Conservation (phyloP, 108 stramenopile species). For the Cyclotella sp. region DNA sequence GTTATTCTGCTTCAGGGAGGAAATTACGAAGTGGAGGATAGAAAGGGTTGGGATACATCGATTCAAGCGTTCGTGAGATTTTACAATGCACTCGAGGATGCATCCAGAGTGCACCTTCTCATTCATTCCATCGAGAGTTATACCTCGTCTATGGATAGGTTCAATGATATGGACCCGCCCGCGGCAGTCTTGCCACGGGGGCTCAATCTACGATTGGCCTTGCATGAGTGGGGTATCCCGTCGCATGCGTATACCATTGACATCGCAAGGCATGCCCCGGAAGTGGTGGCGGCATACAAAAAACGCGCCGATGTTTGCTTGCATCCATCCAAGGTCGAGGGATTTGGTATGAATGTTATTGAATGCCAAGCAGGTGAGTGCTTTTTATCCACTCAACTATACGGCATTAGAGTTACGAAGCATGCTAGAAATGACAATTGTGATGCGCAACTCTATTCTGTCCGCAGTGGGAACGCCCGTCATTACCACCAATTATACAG, state of each 20-base stretch:
- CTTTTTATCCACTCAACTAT: too few species aligned
- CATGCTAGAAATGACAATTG: too few species aligned
- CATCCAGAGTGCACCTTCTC: neutral
- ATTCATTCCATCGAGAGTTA: neutral
- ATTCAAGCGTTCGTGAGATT: neutral
- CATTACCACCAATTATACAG: constrained; percentile 1
- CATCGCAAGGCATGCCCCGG: neutral
- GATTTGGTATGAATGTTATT: neutral
- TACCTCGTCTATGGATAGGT: neutral
- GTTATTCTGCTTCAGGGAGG: neutral
- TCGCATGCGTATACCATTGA: neutral
- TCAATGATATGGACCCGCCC: neutral
- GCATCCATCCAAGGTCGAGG: neutral
- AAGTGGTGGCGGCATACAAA: neutral
- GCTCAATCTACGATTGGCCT: neutral
- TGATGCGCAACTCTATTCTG: too few species aligned
- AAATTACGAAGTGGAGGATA: neutral
- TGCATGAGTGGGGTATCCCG: neutral
- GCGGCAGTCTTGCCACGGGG: neutral
- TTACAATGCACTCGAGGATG: neutral
- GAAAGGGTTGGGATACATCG: neutral
- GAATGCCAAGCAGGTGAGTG: neutral
- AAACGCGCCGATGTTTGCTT: neutral
- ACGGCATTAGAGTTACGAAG: too few species aligned
- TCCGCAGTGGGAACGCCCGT: neutral